Evolutionary conservation across 805 yeast genomes (phyloP).

Genomic region (Wickerhamiella cacticola): DNA sequence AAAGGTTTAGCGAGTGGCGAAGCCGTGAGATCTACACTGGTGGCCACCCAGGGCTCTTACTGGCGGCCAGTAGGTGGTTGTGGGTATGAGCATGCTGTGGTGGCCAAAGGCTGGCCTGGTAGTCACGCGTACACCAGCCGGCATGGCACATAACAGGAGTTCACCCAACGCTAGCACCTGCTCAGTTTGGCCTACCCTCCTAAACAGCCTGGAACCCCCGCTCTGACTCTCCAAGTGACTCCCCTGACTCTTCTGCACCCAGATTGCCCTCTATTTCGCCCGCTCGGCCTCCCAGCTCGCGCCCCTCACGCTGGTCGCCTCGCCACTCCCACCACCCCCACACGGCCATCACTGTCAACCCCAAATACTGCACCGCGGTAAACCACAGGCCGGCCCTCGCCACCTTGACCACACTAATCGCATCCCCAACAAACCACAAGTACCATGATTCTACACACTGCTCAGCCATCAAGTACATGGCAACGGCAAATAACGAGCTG

Average conservation of each 20-base stretch:
- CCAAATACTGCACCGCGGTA: not conserved
- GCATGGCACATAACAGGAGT: too few relatives aligned
- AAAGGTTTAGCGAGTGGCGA: not conserved
- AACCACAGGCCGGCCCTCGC: constrained; percentile 1
- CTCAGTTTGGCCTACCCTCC: too few relatives aligned
- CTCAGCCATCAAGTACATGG: constrained; percentile 9
- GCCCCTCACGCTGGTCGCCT: not conserved
- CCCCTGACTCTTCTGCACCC: too few relatives aligned
- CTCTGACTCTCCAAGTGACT: too few relatives aligned
- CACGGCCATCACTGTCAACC: constrained; percentile 5
- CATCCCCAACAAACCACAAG: constrained; percentile 10
- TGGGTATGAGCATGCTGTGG: too few relatives aligned
- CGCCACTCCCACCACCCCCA: constrained; percentile 7
- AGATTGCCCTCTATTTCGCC: too few relatives aligned
- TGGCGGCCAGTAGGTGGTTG: too few relatives aligned
- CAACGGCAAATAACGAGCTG: constrained; percentile 7
- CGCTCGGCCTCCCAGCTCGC: not conserved
- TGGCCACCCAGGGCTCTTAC: not conserved
- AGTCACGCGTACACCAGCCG: too few relatives aligned
- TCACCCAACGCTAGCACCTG: too few relatives aligned
- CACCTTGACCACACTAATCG: not conserved
- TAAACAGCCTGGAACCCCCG: too few relatives aligned
- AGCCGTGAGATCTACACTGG: not conserved
- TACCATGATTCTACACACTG: constrained; percentile 7
- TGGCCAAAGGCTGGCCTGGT: too few relatives aligned